Evolutionary conservation across 495 filamentous ascomycete species (phyloP), one percentile per base, ranked within the genome.

Genomic region (Penicillium crystallinum): DNA sequence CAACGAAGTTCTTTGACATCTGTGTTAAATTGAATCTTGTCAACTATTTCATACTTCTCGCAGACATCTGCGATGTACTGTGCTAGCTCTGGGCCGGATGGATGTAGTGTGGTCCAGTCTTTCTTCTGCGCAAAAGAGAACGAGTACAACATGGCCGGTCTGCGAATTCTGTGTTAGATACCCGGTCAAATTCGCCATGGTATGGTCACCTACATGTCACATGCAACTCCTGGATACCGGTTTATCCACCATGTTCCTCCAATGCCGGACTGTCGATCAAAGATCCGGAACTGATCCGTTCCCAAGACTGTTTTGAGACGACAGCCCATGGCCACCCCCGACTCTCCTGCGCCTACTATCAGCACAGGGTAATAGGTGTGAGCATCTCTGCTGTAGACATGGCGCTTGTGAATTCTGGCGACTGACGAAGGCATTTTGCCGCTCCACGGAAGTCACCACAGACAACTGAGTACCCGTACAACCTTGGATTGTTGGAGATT

Each of bases 221-320:
- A 82, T 31, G 80, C 81, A 46, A 75, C 77, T 17, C 83, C 85
- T 2, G 85, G 85, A 64, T 87, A 88, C 31, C 77, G 66, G 63
- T 87, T 87, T 42, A 79, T 77, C 70, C 74, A 79, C 85, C 85
- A 89, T 11, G 84, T 86, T 14, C 85, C 85, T 36, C 85, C 85
- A 52, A 85, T 76, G 6, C 76, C 78, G 2, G 77, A 64, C 49
- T 82, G 76, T 25, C 78, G 66, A 3, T 87, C 85, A 59, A 88
- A 87, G 50, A 89, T 76, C 19, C 78, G 64, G 56, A 87, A 81
- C 51, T 85, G 80, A 57, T 84, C 79, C 49, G 81, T 82, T 22
- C 76, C 77, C 11, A 85, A 71, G 38, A 70, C 71, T 44, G 83
- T 71, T 52, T 81, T 82, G 52, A 88, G 59, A 15, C 77, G 74